These are phyloP conservation scores for Aspergillus udagawae DNA, from an alignment of 2,329 filamentous ascomycete species.

Conservation along the genomic window DNA sequence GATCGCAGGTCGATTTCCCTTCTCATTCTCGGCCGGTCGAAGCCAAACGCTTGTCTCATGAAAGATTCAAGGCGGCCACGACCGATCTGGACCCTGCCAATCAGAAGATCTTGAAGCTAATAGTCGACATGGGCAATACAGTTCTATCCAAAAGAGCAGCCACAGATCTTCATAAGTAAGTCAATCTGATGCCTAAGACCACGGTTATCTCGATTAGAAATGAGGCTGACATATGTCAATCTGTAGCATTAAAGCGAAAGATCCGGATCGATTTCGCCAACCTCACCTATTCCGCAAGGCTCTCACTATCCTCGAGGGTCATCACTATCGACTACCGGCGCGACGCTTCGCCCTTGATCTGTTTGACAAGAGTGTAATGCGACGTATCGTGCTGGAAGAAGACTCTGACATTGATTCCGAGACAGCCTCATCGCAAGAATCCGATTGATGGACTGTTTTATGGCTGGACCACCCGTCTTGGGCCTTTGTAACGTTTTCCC, in stretches of 20 bases:
- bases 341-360: slow-evolving; percentile 88
- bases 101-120: slow-evolving; percentile 73
- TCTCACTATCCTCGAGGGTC: slow-evolving; percentile 78
- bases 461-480: not conserved
- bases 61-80: slow-evolving; percentile 55
- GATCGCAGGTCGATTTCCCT: slow-evolving; percentile 31
- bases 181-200: not conserved
- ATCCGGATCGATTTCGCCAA: slow-evolving; percentile 70
- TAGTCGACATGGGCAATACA: slow-evolving; percentile 87
- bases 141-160: slow-evolving; percentile 86
- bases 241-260: slow-evolving; percentile 68
- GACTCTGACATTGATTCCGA: slow-evolving; percentile 46
- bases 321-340: slow-evolving; percentile 82
- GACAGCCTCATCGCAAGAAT: slow-evolving; percentile 24
- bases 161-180: slow-evolving; percentile 65
- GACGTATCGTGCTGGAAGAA: slow-evolving; percentile 77
- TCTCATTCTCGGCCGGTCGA: slow-evolving; percentile 40
- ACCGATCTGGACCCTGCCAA: slow-evolving; percentile 61
- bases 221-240: slow-evolving; percentile 9
- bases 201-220: not conserved
- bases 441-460: slow-evolving; percentile 7
- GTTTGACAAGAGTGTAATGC: slow-evolving; percentile 85
- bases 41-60: slow-evolving; percentile 38
- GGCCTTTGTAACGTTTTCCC: not conserved
- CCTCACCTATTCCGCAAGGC: slow-evolving; percentile 78